phyloP scores from a whole-genome alignment of 345 rosid genomes.

The Eucalyptus lansdowneana region DNA sequence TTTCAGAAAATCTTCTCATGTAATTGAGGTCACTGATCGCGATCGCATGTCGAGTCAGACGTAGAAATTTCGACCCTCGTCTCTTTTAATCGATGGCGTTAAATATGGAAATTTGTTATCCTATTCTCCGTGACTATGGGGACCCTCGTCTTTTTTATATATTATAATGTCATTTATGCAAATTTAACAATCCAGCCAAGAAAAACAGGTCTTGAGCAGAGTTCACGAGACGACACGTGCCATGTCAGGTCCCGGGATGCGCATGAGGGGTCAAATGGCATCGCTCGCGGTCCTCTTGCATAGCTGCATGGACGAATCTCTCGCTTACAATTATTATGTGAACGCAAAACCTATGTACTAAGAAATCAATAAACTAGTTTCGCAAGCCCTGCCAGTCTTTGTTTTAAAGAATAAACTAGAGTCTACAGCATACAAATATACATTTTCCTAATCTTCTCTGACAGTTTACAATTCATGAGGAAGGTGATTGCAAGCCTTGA shows the following conservation, averaged over 20 bases:
- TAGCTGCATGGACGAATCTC: constrained; percentile 9
- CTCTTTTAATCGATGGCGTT: neutral
- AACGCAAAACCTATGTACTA: neutral
- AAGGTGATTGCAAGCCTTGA: neutral
- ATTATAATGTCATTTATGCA: neutral
- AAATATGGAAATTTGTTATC: neutral
- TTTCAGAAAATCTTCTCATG: too few relatives aligned
- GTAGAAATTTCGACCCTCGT: neutral
- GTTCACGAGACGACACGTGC: constrained; percentile 42
- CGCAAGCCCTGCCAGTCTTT: neutral
- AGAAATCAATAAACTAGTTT: neutral
- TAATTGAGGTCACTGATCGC: too few relatives aligned
- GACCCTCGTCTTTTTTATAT: neutral
- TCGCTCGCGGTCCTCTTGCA: neutral
- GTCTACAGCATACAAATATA: neutral
- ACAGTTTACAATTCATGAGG: neutral
- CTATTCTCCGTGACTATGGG: neutral
- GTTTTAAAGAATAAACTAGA: neutral
- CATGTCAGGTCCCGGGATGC: constrained; percentile 8
- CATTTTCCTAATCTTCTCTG: neutral
- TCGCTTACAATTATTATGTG: neutral
- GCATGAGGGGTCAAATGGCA: neutral
- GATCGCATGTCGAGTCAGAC: neutral
- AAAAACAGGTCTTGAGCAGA: neutral
- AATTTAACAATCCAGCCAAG: neutral